Conservation (phyloP, 2,329 filamentous ascomycete species). For the Chrysoporthe deuterocubensis region DNA sequence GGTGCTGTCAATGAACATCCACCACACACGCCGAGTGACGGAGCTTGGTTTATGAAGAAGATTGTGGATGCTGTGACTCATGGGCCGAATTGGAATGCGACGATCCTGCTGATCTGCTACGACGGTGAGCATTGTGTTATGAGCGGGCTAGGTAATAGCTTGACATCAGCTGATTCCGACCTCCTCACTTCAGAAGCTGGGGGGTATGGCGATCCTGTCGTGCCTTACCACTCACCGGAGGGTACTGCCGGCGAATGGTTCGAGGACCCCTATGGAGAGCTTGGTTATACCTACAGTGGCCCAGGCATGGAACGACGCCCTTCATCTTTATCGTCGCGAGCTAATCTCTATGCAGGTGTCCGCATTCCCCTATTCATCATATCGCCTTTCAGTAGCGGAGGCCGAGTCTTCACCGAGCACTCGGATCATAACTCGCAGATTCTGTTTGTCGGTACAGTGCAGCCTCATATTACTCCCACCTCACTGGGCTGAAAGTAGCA, state of each 20-base stretch:
- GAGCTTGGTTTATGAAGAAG: slow-evolving; percentile 58
- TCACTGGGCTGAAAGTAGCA: no score
- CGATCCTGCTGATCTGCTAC: slow-evolving; percentile 54
- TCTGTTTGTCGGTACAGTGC: slow-evolving; percentile 56
- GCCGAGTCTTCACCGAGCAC: slow-evolving; percentile 57
- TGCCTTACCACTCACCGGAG: slow-evolving; percentile 49
- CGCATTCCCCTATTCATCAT: slow-evolving; percentile 60
- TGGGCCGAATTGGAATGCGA: slow-evolving; percentile 52
- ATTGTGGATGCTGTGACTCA: slow-evolving; percentile 54
- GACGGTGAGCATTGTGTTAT: slow-evolving; percentile 41
- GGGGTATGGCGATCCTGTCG: slow-evolving; percentile 59
- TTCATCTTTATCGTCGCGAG: not conserved
- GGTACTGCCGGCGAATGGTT: slow-evolving; percentile 57
- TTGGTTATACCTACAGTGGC: slow-evolving; percentile 42
- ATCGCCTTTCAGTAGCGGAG: slow-evolving; percentile 59
- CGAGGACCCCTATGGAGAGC: slow-evolving; percentile 45
- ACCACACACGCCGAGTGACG: slow-evolving; percentile 56
- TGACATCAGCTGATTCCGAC: not conserved
- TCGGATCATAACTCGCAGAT: slow-evolving; percentile 61
- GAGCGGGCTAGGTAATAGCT: not conserved
- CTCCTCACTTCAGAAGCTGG: slow-evolving; percentile 48
- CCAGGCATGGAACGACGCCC: slow-evolving; percentile 33
- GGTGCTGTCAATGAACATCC: slow-evolving; percentile 54
- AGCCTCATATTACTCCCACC: slow-evolving; percentile 10
- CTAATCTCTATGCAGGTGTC: slow-evolving; percentile 37